phyloP scores from a whole-genome alignment of 176 grass and related monocot genomes.

The Aegilops sharonensis region DNA sequence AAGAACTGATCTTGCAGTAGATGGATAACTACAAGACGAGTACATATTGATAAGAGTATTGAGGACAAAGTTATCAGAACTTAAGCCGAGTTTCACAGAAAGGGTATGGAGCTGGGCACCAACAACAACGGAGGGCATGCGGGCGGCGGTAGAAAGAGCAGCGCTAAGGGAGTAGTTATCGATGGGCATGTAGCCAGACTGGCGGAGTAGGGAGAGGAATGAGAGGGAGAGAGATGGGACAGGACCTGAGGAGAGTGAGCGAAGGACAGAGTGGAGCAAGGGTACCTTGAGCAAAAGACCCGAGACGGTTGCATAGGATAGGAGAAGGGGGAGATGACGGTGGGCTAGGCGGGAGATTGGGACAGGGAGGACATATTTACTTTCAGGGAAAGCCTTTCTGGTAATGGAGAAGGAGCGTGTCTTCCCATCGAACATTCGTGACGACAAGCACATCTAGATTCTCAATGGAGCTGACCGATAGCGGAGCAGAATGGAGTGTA shows the following conservation, averaged over 20 bases:
- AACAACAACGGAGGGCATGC: constrained; percentile 32
- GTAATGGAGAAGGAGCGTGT: neutral
- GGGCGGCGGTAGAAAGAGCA: constrained; percentile 55
- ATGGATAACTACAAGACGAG: constrained; percentile 49
- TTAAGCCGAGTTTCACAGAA: constrained; percentile 58
- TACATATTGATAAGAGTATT: constrained; percentile 89
- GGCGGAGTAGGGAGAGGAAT: constrained; percentile 56
- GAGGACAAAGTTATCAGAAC: constrained; percentile 67
- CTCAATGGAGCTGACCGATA: neutral
- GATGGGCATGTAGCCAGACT: constrained; percentile 28
- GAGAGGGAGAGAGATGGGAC: constrained; percentile 49
- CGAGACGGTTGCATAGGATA: constrained; percentile 51
- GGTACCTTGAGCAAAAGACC: constrained; percentile 54
- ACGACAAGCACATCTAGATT: constrained; percentile 4
- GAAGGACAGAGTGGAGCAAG: constrained; percentile 58
- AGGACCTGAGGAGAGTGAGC: constrained; percentile 44
- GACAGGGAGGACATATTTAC: constrained; percentile 16
- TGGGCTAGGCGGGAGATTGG: constrained; percentile 33
- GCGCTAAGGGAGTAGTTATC: constrained; percentile 74
- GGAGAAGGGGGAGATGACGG: constrained; percentile 53
- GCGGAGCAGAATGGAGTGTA: neutral
- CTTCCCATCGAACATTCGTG: neutral
- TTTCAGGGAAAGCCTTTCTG: neutral
- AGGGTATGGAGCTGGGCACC: constrained; percentile 70
- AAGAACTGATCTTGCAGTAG: constrained; percentile 61